These are phyloP conservation scores for Yarrowia sp. DNA, from an alignment of 805 yeast species.

Conservation along the genomic window DNA sequence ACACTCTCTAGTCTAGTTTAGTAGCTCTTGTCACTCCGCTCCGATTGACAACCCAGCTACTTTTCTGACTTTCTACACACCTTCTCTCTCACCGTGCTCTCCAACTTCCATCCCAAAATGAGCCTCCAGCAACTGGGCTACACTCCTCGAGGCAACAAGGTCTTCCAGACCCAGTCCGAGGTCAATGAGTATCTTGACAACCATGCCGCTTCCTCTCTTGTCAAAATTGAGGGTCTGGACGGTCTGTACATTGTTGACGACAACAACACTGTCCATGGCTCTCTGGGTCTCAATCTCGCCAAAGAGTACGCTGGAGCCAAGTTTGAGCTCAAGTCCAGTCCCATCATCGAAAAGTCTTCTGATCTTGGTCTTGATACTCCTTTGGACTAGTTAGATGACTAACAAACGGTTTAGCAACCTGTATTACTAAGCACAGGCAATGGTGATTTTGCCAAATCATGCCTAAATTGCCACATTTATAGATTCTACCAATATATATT, in stretches of 20 bases:
- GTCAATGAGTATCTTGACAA: conserved; percentile 28
- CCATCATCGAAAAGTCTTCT: conserved; percentile 3
- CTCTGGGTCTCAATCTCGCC: neutral
- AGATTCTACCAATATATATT: neutral
- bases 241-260: conserved; percentile 26
- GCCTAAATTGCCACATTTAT: neutral
- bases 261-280: conserved; percentile 23
- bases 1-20: neutral
- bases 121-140: conserved; percentile 32
- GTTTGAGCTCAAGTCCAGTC: conserved; percentile 24
- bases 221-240: conserved; percentile 30
- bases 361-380: conserved; percentile 30
- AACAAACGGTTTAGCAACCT: too few relatives aligned
- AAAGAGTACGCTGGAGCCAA: conserved; percentile 23
- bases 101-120: conserved; percentile 32
- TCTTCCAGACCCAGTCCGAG: conserved; percentile 21
- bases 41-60: too few relatives aligned
- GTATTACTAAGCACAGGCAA: too few relatives aligned
- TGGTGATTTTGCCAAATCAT: too few relatives aligned
- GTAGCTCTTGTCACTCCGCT: neutral
- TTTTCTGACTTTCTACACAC: neutral
- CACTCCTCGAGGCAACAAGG: conserved; percentile 29
- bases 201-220: conserved; percentile 24
- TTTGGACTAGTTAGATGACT: conserved; percentile 5
- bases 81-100: neutral